Evolutionary conservation across 2,329 filamentous ascomycete genomes (phyloP), one percentile per base, ranked within the genome.

Genomic region (Paramyrothecium sp.): DNA sequence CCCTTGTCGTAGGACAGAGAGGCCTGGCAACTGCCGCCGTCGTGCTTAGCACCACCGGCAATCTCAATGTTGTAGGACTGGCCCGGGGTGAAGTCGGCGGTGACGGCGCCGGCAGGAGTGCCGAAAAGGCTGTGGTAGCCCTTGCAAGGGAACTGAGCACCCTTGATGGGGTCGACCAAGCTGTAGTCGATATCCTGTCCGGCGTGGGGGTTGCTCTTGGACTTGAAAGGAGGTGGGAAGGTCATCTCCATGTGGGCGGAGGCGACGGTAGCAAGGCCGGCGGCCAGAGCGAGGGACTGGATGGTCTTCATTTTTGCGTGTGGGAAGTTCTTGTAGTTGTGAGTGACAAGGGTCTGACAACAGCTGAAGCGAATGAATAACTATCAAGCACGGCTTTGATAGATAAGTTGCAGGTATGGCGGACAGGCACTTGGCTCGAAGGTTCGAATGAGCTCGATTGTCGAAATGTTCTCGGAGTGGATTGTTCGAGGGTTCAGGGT

Each of bases 71-170:
- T 75, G 65, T 87, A 85, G 12, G 71, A 73, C n/a, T 74, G 70
- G 5, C 86, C 86, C 3, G 81, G 77, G 5, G 69, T 62, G 67
- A 86, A 87, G 1, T 73, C 79, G 2, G 76, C 79, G 8, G 81
- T 78, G 0, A 80, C 71, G 0, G 68, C 68, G 50, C 81, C 78
- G 30, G 65, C 56, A 1, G 61, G 22, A 2, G 66, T 69, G 7
- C 61, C 61, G 2, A 74, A 52, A 11, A 68, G 58, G 1, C 38
- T 49, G 7, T 81, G 75, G 66, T 78, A 78, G 58, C 86, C 84
- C 77, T 92, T 92, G 81, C 90, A 93, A 2, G 90, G 87, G 66
- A 85, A 93, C 71, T 92, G 81, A 53, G 81, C 79, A 34, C 87
- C 87, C 58, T 79, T 78, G n/a, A 93, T 78, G 1, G 90, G 90